Evolutionary conservation across 441 rosid species (phyloP).

Genomic region (Hura crepitans): DNA sequence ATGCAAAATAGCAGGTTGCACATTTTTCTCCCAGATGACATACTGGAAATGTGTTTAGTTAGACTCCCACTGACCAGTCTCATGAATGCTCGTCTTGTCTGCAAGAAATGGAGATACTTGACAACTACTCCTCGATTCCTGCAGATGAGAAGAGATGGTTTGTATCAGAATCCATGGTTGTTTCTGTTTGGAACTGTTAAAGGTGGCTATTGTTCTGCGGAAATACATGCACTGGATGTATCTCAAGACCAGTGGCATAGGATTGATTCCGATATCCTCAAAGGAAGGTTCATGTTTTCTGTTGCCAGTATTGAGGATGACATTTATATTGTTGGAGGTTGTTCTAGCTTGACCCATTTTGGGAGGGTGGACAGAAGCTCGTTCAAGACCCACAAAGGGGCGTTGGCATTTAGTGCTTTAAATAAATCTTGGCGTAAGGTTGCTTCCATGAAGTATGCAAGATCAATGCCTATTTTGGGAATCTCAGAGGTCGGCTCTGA

Average conservation of each 20-base stretch:
- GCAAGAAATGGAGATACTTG: conserved; percentile 88
- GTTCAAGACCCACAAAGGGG: conserved; percentile 79
- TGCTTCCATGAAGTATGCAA: conserved; percentile 80
- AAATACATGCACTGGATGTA: conserved; percentile 72
- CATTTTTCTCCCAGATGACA: conserved; percentile 75
- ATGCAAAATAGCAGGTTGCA: conserved; percentile 50
- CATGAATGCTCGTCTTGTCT: conserved; percentile 84
- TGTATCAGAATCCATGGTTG: conserved; percentile 73
- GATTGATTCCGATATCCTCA: conserved; percentile 61
- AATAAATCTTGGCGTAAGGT: conserved; percentile 78
- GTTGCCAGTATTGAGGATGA: conserved; percentile 70
- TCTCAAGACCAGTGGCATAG: conserved; percentile 74
- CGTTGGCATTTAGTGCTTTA: conserved; percentile 66
- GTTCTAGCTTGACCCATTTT: conserved; percentile 59
- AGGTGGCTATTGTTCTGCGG: conserved; percentile 75
- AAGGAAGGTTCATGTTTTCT: conserved; percentile 84
- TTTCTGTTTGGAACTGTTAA: conserved; percentile 81
- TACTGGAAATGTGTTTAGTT: conserved; percentile 84
- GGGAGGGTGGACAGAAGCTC: conserved; percentile 80
- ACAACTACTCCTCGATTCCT: conserved; percentile 63
- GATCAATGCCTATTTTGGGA: conserved; percentile 81
- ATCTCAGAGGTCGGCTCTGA: conserved; percentile 67
- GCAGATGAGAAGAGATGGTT: conserved; percentile 65
- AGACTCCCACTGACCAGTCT: conserved; percentile 79
- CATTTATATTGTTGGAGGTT: conserved; percentile 76